Base-by-base conservation (phyloP, 768 basidiomycete genomes). In the Suillus subaureus region DNA sequence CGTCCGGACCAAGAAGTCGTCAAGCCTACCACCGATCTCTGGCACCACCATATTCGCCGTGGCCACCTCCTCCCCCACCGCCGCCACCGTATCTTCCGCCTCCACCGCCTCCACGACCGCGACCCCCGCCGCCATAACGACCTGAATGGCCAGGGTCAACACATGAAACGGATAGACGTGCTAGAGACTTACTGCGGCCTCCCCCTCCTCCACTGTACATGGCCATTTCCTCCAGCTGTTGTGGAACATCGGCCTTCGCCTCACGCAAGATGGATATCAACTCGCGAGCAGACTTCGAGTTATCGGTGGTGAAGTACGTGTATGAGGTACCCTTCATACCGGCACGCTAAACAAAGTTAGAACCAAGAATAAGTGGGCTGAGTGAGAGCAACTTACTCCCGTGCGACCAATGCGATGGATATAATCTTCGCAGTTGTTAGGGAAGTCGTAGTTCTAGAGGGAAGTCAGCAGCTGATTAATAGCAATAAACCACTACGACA, bases 381-480 rank as follows among this genome's bases (percentile, higher is more conserved):
- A 2, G 23, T 16, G 45, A 64, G 26, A 28, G 45, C 57, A 62
- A 76, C 85, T 55, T 78, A 94, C 93, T 64, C 96, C 96, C 69
- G 97, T 97, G 77, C 97, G 95, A 69, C 97, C 97, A 73, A 99
- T 99, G 71, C 97, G 94, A 80, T 99, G 97, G 67, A 98, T 95
- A 79, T 99, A 99, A 79, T 97, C 96, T 82, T 97, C 96, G 73
- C 93, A 94, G 75, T 97, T 96, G 80, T 97, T 97, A 1, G 96
- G 96, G 83, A 99, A 97, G 77, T 98, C 96, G 77, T 93, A 96
- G 80, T 96, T 96, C 95, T 96, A 70, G 3, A 61, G 52, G n/a
- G 42, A 63, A 42, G 40, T 11, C 60, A 65, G 70, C 61, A 71
- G 61, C 3, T 47, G 49, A 39, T 58, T 28, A 31, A 67, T 47